These are phyloP conservation scores for Rhodomyrtus tomentosa DNA, from an alignment of 345 rosid genomes.

Conservation along the genomic window DNA sequence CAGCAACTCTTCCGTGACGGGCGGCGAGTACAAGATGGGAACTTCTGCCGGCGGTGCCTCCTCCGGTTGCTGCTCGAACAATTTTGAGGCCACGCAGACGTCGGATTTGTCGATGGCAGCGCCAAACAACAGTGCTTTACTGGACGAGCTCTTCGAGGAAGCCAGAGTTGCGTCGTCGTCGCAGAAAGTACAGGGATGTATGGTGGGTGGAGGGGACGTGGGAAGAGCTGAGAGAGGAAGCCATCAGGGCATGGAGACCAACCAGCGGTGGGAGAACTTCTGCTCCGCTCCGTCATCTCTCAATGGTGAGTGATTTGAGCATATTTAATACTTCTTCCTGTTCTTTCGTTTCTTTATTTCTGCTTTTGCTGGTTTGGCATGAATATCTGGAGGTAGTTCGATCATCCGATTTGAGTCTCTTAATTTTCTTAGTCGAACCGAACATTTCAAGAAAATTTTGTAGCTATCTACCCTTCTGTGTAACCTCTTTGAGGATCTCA, in stretches of 20 bases:
- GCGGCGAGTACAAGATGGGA: background rate
- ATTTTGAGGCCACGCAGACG: background rate
- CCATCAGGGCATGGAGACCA: background rate
- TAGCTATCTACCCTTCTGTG: background rate
- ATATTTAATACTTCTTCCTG: background rate
- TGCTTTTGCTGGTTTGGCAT: background rate
- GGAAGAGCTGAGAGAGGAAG: background rate
- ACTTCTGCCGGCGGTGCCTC: background rate
- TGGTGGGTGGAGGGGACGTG: background rate
- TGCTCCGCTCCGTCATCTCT: background rate
- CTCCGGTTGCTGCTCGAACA: background rate
- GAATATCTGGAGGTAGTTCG: background rate
- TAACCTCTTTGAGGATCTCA: background rate
- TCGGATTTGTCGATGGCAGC: background rate
- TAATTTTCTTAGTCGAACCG: background rate
- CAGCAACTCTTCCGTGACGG: background rate
- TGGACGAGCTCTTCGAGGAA: conserved; percentile 50
- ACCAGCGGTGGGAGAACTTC: background rate
- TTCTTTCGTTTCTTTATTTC: background rate
- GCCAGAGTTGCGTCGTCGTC: conserved; percentile 16
- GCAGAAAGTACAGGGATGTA: background rate
- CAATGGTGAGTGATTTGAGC: background rate
- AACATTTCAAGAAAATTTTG: background rate
- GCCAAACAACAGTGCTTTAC: conserved; percentile 29
- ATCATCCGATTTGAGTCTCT: background rate